These are phyloP conservation scores for Pseudocercospora cruenta DNA, from an alignment of 2,329 filamentous ascomycete genomes.

Conservation along the genomic window DNA sequence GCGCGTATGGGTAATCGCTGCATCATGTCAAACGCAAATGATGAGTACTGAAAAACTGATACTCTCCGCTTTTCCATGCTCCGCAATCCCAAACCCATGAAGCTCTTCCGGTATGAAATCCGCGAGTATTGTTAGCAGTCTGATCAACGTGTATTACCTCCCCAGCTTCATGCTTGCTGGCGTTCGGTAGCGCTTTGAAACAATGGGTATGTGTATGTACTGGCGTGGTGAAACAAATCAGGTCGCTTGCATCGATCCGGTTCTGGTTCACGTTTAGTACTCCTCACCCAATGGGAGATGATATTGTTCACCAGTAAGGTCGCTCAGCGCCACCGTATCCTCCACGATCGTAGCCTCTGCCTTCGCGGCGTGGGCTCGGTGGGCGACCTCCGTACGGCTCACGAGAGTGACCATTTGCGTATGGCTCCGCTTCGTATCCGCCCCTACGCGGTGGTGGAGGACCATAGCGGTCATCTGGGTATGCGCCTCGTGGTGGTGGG, in stretches of 20 bases:
- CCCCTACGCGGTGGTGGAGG: slow-evolving; percentile 42
- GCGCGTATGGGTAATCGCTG: slow-evolving; percentile 2
- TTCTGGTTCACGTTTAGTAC: slow-evolving; percentile 25
- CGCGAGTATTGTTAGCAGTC: neutral
- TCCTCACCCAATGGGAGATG: slow-evolving; percentile 24
- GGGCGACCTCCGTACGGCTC: slow-evolving; percentile 49
- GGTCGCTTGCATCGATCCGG: slow-evolving; percentile 13
- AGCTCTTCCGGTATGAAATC: slow-evolving; percentile 1
- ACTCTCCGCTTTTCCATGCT: slow-evolving; percentile 2
- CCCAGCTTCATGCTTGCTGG: slow-evolving; percentile 5
- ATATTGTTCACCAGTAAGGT: slow-evolving; percentile 37
- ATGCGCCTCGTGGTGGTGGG: slow-evolving; percentile 61
- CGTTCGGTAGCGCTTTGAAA: slow-evolving; percentile 3
- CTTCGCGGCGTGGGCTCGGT: slow-evolving; percentile 54
- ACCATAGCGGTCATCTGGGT: slow-evolving; percentile 76
- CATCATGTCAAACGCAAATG: slow-evolving; percentile 9
- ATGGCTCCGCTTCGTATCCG: slow-evolving; percentile 62
- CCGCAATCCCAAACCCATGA: slow-evolving; percentile 3
- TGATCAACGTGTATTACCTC: slow-evolving; percentile 1
- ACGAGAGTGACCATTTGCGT: slow-evolving; percentile 60
- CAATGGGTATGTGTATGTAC: slow-evolving; percentile 13
- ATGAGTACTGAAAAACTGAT: neutral
- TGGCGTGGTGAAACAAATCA: slow-evolving; percentile 19
- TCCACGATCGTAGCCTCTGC: slow-evolving; percentile 35
- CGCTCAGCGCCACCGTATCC: slow-evolving; percentile 33